Percentiles rank a stretch among this genome's conserved stretches.
Conservation (phyloP, 2,329 filamentous ascomycete species). For the Arachnomyces sp. region DNA sequence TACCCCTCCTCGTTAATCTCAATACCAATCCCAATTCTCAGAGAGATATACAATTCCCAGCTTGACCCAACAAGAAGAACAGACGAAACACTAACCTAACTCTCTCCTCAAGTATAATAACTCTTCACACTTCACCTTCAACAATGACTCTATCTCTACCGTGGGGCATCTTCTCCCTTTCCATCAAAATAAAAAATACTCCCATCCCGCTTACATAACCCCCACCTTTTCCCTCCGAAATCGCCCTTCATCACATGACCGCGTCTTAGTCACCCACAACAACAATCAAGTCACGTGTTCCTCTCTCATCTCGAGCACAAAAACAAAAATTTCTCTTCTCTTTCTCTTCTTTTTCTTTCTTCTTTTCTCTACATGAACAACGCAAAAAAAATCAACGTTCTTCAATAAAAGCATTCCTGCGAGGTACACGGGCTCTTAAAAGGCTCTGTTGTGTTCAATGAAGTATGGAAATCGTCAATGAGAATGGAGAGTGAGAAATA, state of each 20-base stretch:
- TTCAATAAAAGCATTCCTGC: constrained; percentile 50
- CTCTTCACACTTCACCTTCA: too few relatives aligned
- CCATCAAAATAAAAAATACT: too few relatives aligned
- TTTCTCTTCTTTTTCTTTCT: constrained; percentile 20
- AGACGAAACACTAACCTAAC: too few relatives aligned
- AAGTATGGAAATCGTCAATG: constrained; percentile 51
- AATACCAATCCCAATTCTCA: too few relatives aligned
- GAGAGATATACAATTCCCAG: too few relatives aligned
- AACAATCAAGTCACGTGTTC: constrained; percentile 16
- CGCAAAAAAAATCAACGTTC: constrained; percentile 50
- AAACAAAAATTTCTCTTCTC: constrained; percentile 9
- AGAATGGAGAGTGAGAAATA: constrained; percentile 44
- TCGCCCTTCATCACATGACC: too few relatives aligned
- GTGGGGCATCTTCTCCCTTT: too few relatives aligned
- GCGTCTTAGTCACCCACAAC: too few relatives aligned
- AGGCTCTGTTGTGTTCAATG: constrained; percentile 38
- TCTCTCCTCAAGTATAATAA: too few relatives aligned
- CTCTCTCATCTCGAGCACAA: constrained; percentile 12
- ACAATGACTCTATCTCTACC: too few relatives aligned
- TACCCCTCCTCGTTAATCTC: too few relatives aligned
- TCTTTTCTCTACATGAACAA: constrained; percentile 45
- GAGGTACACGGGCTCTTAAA: constrained; percentile 38
- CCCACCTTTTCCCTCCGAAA: neutral
- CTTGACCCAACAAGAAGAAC: too few relatives aligned
- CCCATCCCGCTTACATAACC: constrained; percentile 1